Conservation (phyloP, 352 stramenopile genomes). For the Phytophthora pluvialis region DNA sequence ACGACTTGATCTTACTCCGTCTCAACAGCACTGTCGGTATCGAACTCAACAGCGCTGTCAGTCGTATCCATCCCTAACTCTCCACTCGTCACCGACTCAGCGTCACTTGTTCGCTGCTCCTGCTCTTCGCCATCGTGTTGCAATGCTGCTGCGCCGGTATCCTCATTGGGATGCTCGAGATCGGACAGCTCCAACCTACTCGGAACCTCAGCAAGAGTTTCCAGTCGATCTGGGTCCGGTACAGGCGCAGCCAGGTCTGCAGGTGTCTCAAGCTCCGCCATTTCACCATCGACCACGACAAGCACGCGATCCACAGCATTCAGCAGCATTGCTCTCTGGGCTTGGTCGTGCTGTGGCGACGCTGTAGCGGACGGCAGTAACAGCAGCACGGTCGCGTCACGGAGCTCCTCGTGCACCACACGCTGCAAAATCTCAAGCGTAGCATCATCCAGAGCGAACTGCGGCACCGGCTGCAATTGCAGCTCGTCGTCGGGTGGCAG, state of each 20-base stretch:
- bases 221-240: conserved; percentile 44
- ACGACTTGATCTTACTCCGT: conserved; percentile 14
- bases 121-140: conserved; percentile 24
- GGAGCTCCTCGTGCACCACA: conserved; percentile 90
- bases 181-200: conserved; percentile 33
- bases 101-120: conserved; percentile 8
- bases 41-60: conserved; percentile 24
- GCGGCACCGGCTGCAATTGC: conserved; percentile 15
- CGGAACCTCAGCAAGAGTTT: conserved; percentile 26
- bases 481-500: conserved; percentile 22
- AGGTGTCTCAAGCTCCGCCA: conserved; percentile 89
- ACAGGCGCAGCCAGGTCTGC: conserved; percentile 52
- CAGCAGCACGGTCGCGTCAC: conserved; percentile 94
- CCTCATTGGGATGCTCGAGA: conserved; percentile 19
- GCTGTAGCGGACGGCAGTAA: conserved; percentile 93
- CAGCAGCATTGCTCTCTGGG: conserved; percentile 56
- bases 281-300: conserved; percentile 93
- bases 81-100: conserved; percentile 20
- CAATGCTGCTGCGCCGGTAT: conserved; percentile 23
- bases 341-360: conserved; percentile 33
- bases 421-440: conserved; percentile 71
- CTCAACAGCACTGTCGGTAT: conserved; percentile 24
- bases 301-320: conserved; percentile 97
- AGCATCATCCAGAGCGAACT: conserved; percentile 60
- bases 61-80: conserved; percentile 23